A percentile compares a stretch with the other conserved stretches of the same genome.
These are phyloP conservation scores for Rheum nobile DNA, from an alignment of 148 eudicot genomes.

Conservation along the genomic window DNA sequence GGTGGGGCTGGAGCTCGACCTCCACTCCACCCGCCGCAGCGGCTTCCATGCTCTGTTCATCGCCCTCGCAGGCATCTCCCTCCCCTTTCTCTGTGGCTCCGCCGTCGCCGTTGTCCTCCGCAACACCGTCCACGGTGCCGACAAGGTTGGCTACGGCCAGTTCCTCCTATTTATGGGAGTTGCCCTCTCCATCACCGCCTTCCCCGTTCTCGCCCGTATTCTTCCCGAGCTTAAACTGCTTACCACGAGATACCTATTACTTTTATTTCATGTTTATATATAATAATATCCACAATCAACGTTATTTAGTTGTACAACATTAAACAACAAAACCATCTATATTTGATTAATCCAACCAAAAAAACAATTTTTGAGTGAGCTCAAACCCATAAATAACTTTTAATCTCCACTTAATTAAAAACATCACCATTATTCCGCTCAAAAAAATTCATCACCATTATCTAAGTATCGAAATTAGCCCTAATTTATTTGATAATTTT, in stretches of 20 bases:
- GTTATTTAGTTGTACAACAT: no score
- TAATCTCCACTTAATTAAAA: no score
- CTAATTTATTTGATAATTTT: no score
- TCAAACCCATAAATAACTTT: no score
- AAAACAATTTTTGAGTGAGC: no score
- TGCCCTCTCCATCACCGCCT: constrained; percentile 48
- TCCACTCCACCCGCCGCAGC: constrained; percentile 18
- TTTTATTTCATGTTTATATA: not conserved
- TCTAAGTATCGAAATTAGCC: no score
- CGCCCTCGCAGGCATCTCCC: constrained; percentile 28
- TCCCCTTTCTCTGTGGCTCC: constrained; percentile 34
- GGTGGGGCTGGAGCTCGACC: constrained; percentile 41
- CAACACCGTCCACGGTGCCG: constrained; percentile 4
- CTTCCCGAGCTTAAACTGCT: constrained; percentile 43
- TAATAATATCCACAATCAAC: no score
- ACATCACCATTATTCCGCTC: no score
- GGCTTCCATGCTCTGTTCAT: constrained; percentile 26
- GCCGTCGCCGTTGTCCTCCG: constrained; percentile 20
- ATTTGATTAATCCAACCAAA: no score
- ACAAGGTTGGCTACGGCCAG: constrained; percentile 10
- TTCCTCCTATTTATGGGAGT: constrained; percentile 38
- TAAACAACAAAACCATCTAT: no score
- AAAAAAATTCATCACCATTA: no score
- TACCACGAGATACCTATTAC: constrained; percentile 14
- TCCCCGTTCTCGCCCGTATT: constrained; percentile 33